Base-by-base conservation (phyloP, 768 basidiomycete species). In the Kwoniella sp. region DNA sequence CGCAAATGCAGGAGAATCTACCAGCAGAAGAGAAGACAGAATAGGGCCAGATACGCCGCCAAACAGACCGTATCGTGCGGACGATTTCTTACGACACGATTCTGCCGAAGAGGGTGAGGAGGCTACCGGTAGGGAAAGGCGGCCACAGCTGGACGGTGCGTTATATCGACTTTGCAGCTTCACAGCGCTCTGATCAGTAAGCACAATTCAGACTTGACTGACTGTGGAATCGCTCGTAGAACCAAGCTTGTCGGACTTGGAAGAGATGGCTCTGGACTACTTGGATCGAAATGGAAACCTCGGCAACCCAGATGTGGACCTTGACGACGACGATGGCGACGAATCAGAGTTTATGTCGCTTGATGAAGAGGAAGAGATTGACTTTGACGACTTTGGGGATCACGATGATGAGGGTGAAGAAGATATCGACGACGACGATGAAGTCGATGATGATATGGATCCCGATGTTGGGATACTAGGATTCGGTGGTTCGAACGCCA, bases 371-470 rank as follows among this genome's bases (percentile, higher is more conserved):
- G 66, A 69, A 20, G 59, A 65, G 34, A 41, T 59, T 5, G 62
- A 53, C 2, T 60, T 63, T 15, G 54, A 56, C 13, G 66, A 71
- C 17, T 50, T 53, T 20, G 48, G 52, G 23, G 62, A 67, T 5
- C 67, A 73, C 2, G 61, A 58, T 50, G 56, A 58, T 50, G 79
- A 74, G 2, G 70, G 70, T 31, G 77, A 73, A 9, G 78, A 79
- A 26, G 78, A 76, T 30, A 73, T 81, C 5, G 72, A 78, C 30
- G 79, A 73, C 3, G 70, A 70, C 34, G 78, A 73, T 9, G 79
- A 82, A 12, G 77, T 78, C n/a, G 80, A 75, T 38, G 73, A 82
- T 4, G 72, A 79, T 30, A 67, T 75, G 47, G 79, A 81, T 30
- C 74, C 70, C 15, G 81, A 81, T 3, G 74, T 68, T 2, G 69